These are phyloP conservation scores for Phytophthora sp. DNA, from an alignment of 352 stramenopile species.

Conservation along the genomic window DNA sequence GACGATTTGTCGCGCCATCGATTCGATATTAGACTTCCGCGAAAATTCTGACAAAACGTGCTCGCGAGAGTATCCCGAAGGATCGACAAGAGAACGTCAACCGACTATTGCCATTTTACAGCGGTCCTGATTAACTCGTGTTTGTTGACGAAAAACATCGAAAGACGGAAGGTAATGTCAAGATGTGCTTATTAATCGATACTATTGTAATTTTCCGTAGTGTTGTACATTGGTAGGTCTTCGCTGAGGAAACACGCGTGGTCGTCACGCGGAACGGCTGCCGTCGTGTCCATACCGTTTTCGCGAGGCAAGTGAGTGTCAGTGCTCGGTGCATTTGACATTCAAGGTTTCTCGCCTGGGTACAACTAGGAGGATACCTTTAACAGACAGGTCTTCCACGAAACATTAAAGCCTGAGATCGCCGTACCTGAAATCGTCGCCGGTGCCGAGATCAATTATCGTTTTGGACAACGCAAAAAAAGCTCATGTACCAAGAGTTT, in stretches of 20 bases:
- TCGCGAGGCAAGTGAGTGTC: too few relatives aligned
- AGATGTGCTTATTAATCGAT: background rate
- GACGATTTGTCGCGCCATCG: background rate
- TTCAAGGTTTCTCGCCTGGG: constrained; percentile 19
- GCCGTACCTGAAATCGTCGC: constrained; percentile 25
- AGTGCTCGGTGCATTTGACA: constrained; percentile 36
- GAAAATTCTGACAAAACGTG: background rate
- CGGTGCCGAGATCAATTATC: constrained; percentile 18
- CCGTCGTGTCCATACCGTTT: too few relatives aligned
- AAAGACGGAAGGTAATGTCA: background rate
- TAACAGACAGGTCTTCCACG: constrained; percentile 29
- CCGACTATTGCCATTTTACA: constrained; percentile 1
- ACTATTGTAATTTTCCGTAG: background rate
- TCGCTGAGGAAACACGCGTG: constrained; percentile 21
- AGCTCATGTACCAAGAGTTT: background rate
- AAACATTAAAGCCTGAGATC: background rate
- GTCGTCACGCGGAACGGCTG: too few relatives aligned
- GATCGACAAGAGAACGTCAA: background rate
- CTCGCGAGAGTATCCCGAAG: background rate
- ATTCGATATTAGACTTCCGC: background rate
- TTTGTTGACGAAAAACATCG: background rate
- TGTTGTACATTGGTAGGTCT: background rate
- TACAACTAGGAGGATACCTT: constrained; percentile 26
- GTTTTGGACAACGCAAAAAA: constrained; percentile 33
- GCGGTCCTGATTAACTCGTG: too few relatives aligned